Base-by-base conservation (phyloP, 345 rosid species). In the Camelina hispida region DNA sequence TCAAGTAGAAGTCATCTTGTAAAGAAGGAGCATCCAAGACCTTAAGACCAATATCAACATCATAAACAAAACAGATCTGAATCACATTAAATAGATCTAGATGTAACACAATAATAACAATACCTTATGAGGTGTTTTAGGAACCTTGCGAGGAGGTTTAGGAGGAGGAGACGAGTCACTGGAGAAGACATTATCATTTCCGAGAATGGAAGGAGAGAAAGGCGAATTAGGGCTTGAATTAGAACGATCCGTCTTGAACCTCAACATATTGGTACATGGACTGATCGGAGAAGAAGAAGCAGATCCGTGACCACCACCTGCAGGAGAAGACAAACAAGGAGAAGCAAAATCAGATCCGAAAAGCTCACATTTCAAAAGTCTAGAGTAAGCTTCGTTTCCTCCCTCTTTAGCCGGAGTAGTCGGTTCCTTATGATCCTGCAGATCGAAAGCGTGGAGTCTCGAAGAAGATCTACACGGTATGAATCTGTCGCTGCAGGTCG, bases 91-190 rank as follows among this genome's bases (percentile, higher is more conserved):
- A 53, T 47, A 63, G 60, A 50, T 9, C 35, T 52, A 20, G 44
- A 52, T 10, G 1, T 32, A 28, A 65, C 12, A 8, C 10, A 11
- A 10, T 15, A 4, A 70, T 9, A 43, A 30, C 4, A 28, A 14
- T 38, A 90, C 99, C 98, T 95, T 95, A 54, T 90, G 99, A 40
- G 98, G 97, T 1, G 98, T 92, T 83, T 95, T 95, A 78, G 98
- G 93, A 47, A 92, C 98, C 81, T 95, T 95, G 75, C 99, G 78
- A 0, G 93, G 91, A 0, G 95, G 89, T 62, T 90, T 95, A 1
- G 98, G 94, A 70, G 97, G 89, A 3, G 97, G 89, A 40, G 96
- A 89, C 15, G 86, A 46, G 67, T 92, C 98, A 47, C 48, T 81
- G 9, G 94, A 82, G 62, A 84, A 55, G 9, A 87, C 93, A 79